Conservation (phyloP, 129 eudicot species). For the Ambrosia artemisiifolia region DNA sequence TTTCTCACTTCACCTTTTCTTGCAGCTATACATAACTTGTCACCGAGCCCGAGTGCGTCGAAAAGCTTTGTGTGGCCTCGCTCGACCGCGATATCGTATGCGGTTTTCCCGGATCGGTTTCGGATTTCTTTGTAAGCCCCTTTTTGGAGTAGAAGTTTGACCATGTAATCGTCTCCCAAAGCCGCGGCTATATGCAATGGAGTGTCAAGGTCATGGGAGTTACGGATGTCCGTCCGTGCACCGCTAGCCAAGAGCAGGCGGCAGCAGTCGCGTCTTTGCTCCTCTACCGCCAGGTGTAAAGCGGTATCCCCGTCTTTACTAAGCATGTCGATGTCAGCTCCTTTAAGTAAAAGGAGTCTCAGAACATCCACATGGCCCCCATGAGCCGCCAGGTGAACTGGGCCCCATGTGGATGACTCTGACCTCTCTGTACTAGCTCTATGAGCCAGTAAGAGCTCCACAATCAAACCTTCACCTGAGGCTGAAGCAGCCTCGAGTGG, state of each 20-base stretch:
- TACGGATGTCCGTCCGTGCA: slow-evolving; percentile 40
- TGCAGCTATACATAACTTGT: slow-evolving; percentile 52
- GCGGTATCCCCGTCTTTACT: slow-evolving; percentile 68
- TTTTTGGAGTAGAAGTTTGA: slow-evolving; percentile 57
- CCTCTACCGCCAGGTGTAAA: slow-evolving; percentile 68
- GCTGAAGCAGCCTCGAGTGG: slow-evolving; percentile 70
- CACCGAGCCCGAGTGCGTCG: slow-evolving; percentile 62
- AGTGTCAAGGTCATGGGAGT: slow-evolving; percentile 46
- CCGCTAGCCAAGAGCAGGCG: slow-evolving; percentile 41
- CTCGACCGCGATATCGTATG: slow-evolving; percentile 68
- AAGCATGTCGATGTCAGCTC: slow-evolving; percentile 43
- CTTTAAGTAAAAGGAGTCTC: slow-evolving; percentile 57
- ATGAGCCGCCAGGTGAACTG: slow-evolving; percentile 60
- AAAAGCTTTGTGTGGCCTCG: slow-evolving; percentile 56
- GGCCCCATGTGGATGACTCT: slow-evolving; percentile 53
- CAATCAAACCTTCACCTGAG: slow-evolving; percentile 59
- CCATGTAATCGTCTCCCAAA: slow-evolving; percentile 68
- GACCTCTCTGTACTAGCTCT: slow-evolving; percentile 48
- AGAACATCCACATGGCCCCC: slow-evolving; percentile 58
- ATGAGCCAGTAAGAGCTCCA: slow-evolving; percentile 63
- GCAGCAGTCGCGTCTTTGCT: slow-evolving; percentile 59
- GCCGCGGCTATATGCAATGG: slow-evolving; percentile 65
- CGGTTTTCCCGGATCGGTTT: slow-evolving; percentile 56
- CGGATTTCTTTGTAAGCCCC: slow-evolving; percentile 75
- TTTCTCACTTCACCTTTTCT: slow-evolving; percentile 65